Evolutionary conservation across 1,139 yeast genomes (phyloP).

Genomic region (Yamadazyma triangularis): DNA sequence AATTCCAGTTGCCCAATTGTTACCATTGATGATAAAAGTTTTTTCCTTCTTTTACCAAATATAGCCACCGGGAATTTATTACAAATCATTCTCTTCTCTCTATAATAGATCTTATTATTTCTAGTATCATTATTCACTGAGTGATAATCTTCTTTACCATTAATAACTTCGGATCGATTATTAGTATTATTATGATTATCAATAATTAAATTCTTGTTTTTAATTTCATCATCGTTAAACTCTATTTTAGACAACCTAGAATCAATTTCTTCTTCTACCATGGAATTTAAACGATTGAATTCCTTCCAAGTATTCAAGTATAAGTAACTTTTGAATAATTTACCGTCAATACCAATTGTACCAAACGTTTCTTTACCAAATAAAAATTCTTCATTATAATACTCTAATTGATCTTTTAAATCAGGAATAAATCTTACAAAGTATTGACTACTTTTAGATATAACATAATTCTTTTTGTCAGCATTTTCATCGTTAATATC

Average conservation of each 20-base stretch:
- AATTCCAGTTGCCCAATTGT: constrained; percentile 34
- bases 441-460: constrained; percentile 35
- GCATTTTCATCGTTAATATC: constrained; percentile 34
- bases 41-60: constrained; percentile 37
- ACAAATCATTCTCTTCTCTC: constrained; percentile 27
- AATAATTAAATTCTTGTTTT: constrained; percentile 26
- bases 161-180: constrained; percentile 4
- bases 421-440: constrained; percentile 41
- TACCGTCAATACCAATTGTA: constrained; percentile 33
- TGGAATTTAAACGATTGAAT: constrained; percentile 23
- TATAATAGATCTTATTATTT: constrained; percentile 14
- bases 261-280: constrained; percentile 37
- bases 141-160: constrained; percentile 8
- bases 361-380: constrained; percentile 25
- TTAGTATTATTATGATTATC: constrained; percentile 10
- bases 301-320: constrained; percentile 31
- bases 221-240: constrained; percentile 26
- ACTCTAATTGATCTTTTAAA: constrained; percentile 25
- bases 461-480: constrained; percentile 30
- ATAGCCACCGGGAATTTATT: constrained; percentile 18
- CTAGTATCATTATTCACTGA: constrained; percentile 1
- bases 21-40: constrained; percentile 29
- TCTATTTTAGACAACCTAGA: constrained; percentile 23
- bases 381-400: constrained; percentile 22
- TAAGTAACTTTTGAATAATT: constrained; percentile 23